Percentiles rank a stretch among this genome's conserved stretches.
phyloP scores from a whole-genome alignment of 2,329 filamentous ascomycete species.

The Xylaria arbuscula region DNA sequence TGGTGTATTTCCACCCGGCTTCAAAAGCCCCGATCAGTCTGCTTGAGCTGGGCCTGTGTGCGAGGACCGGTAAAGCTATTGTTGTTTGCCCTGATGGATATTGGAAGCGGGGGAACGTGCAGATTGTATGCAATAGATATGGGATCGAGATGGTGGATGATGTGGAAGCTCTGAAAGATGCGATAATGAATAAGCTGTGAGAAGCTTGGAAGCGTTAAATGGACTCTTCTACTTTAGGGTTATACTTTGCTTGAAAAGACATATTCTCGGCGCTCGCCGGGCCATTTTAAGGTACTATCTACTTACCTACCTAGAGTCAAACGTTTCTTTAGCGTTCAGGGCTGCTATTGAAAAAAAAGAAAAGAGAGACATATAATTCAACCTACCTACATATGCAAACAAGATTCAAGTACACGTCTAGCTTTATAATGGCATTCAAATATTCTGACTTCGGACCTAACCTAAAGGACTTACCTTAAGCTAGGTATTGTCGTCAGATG shows the following conservation, averaged over 20 bases:
- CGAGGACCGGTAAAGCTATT: slow-evolving; percentile 57
- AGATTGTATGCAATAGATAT: slow-evolving; percentile 64
- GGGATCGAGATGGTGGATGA: slow-evolving; percentile 57
- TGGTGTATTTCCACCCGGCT: slow-evolving; percentile 65
- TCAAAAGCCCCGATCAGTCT: slow-evolving; percentile 68
- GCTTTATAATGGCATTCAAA: too few relatives aligned
- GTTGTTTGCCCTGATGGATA: slow-evolving; percentile 65
- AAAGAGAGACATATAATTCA: too few relatives aligned
- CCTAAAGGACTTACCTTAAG: too few relatives aligned
- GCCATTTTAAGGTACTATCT: too few relatives aligned
- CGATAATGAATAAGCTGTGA: slow-evolving; percentile 50
- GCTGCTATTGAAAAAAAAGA: too few relatives aligned
- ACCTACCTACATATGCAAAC: too few relatives aligned
- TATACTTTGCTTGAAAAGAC: not conserved
- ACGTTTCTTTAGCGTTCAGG: too few relatives aligned
- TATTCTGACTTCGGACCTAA: too few relatives aligned
- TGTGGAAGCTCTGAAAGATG: slow-evolving; percentile 55
- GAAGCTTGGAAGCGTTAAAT: too few relatives aligned
- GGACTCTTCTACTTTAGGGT: not conserved
- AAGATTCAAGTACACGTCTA: too few relatives aligned
- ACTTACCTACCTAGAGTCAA: too few relatives aligned
- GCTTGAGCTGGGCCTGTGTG: slow-evolving; percentile 69
- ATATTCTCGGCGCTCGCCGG: too few relatives aligned
- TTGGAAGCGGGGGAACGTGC: slow-evolving; percentile 70
- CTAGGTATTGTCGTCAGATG: not conserved